Evolutionary conservation across 1,284 basidiomycete species (phyloP).

Genomic region (Anthracocystis panici-leucophaei): DNA sequence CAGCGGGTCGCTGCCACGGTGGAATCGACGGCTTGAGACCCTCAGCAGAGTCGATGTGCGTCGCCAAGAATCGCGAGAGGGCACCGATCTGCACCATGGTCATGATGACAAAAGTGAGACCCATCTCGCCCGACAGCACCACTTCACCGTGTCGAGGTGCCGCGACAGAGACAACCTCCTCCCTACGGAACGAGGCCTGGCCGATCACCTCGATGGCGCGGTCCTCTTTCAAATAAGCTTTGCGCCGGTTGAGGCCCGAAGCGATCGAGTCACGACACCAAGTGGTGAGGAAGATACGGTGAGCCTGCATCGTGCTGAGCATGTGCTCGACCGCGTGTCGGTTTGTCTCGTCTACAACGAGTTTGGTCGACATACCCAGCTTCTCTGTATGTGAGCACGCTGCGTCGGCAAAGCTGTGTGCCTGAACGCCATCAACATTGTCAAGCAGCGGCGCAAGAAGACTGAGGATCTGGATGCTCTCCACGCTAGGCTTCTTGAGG

Average conservation of each 20-base stretch:
- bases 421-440: constrained; percentile 37
- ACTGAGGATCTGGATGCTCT: constrained; percentile 51
- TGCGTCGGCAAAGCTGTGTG: constrained; percentile 27
- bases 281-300: constrained; percentile 50
- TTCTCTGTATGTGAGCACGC: constrained; percentile 34
- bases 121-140: constrained; percentile 63
- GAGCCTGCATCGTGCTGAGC: constrained; percentile 54
- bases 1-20: constrained; percentile 37
- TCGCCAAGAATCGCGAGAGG: constrained; percentile 55
- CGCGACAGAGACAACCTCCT: constrained; percentile 10
- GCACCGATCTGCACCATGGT: constrained; percentile 64
- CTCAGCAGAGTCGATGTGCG: constrained; percentile 51
- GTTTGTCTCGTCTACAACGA: constrained; percentile 45
- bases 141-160: constrained; percentile 23
- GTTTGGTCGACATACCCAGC: constrained; percentile 44
- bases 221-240: constrained; percentile 49
- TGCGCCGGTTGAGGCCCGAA: constrained; percentile 47
- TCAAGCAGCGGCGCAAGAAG: constrained; percentile 60
- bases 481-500: constrained; percentile 53
- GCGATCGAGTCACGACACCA: constrained; percentile 58
- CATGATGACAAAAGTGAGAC: constrained; percentile 61
- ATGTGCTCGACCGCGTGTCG: constrained; percentile 45
- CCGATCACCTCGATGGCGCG: constrained; percentile 54
- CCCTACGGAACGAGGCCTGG: constrained; percentile 41
- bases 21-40: constrained; percentile 38